Evolutionary conservation across 305 asterid species (phyloP).

Genomic region (Ilex paraguariensis): DNA sequence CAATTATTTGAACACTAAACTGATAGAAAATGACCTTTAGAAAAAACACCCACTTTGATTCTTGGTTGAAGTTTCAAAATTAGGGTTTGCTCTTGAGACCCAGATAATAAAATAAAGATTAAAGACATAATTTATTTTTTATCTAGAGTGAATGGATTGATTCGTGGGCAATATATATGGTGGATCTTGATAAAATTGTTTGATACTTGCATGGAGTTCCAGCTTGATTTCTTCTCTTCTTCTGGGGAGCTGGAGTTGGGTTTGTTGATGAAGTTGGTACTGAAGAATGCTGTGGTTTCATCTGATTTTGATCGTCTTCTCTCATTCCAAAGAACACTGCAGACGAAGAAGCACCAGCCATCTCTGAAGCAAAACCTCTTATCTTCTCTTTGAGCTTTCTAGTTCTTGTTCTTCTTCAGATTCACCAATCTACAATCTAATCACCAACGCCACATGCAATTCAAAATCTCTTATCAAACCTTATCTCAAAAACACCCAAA

Average conservation of each 20-base stretch:
- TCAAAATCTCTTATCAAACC: background rate
- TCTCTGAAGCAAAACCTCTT: background rate
- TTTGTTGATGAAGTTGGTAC: constrained; percentile 19
- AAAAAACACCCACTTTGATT: background rate
- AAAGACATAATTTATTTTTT: background rate
- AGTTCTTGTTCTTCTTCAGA: background rate
- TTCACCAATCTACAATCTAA: background rate
- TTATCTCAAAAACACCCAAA: too few relatives aligned
- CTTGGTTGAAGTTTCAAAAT: background rate
- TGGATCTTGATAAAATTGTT: background rate
- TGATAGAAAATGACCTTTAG: background rate
- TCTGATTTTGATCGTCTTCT: constrained; percentile 40
- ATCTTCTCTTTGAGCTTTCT: background rate
- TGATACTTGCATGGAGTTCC: constrained; percentile 81
- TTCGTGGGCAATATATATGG: constrained; percentile 9
- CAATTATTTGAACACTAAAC: background rate
- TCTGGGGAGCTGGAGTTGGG: constrained; percentile 16
- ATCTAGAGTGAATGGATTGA: background rate
- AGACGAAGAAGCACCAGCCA: constrained; percentile 59
- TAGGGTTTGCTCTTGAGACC: constrained; percentile 14
- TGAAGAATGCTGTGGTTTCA: constrained; percentile 22
- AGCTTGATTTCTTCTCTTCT: constrained; percentile 57
- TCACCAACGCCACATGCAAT: background rate
- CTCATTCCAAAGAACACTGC: constrained; percentile 43
- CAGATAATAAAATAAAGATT: constrained; percentile 3